These are phyloP conservation scores for Xanthoconium stramineum DNA, from an alignment of 768 basidiomycete genomes.

Conservation along the genomic window DNA sequence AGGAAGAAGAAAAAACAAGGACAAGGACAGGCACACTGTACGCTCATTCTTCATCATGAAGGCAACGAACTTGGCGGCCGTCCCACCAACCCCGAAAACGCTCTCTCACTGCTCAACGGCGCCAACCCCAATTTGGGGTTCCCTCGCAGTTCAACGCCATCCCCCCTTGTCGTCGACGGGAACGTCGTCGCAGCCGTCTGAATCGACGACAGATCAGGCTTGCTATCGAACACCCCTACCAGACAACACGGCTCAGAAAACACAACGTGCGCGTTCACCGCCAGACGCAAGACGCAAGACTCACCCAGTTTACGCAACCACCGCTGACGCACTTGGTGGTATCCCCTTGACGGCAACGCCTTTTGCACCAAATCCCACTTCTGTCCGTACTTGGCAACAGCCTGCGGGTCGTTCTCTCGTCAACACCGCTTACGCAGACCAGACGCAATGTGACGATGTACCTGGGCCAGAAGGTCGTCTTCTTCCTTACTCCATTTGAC, in stretches of 20 bases:
- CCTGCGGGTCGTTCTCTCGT: constrained; percentile 18
- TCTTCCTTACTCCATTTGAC: constrained; percentile 43
- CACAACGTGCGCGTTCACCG: neutral
- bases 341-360: constrained; percentile 38
- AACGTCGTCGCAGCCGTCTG: constrained; percentile 25
- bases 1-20: constrained; percentile 9
- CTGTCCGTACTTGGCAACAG: constrained; percentile 39
- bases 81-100: constrained; percentile 26
- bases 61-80: constrained; percentile 13
- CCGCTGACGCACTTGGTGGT: constrained; percentile 43
- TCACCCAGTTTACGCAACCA: constrained; percentile 40
- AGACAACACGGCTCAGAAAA: neutral
- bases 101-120: constrained; percentile 36
- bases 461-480: constrained; percentile 39
- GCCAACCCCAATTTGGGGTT: constrained; percentile 38
- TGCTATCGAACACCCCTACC: constrained; percentile 36
- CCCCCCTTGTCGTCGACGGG: constrained; percentile 12
- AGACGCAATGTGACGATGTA: constrained; percentile 5
- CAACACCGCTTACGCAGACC: neutral
- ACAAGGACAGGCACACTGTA: constrained; percentile 13
- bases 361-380: constrained; percentile 42
- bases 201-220: constrained; percentile 33
- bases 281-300: neutral
- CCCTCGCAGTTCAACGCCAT: constrained; percentile 26
- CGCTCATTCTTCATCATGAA: constrained; percentile 7